A percentile compares a stretch with the other conserved stretches of the same genome.
phyloP scores from a whole-genome alignment of 352 stramenopile species.

The Phytophthora pisi region DNA sequence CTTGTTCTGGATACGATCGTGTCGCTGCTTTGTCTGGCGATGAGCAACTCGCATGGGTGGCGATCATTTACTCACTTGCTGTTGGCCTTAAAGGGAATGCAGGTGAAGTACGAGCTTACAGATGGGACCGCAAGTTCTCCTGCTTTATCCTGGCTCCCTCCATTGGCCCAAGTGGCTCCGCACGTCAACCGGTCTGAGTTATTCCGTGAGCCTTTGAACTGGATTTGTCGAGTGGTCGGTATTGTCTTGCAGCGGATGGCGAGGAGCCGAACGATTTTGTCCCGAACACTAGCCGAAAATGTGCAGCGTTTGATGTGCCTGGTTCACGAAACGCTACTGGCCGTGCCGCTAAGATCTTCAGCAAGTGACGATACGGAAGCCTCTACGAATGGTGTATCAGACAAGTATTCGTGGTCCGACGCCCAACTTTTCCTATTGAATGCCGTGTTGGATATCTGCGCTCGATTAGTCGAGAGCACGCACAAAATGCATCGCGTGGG shows the following conservation, averaged over 20 bases:
- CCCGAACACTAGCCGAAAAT: constrained; percentile 75
- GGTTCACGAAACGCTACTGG: constrained; percentile 68
- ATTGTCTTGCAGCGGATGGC: constrained; percentile 85
- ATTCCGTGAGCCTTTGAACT: constrained; percentile 60
- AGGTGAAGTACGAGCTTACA: constrained; percentile 58
- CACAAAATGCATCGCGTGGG: constrained; percentile 80
- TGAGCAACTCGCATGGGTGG: constrained; percentile 70
- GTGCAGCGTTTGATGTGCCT: constrained; percentile 76
- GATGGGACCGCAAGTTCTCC: background rate
- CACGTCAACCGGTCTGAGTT: constrained; percentile 41
- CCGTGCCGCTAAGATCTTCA: constrained; percentile 27
- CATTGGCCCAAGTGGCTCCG: constrained; percentile 29
- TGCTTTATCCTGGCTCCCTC: constrained; percentile 28
- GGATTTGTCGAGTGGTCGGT: constrained; percentile 61
- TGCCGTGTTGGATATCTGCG: constrained; percentile 74
- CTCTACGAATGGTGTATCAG: background rate
- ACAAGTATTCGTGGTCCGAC: constrained; percentile 58
- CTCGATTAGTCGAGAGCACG: constrained; percentile 74
- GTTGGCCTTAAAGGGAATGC: constrained; percentile 59
- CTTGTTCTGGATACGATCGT: constrained; percentile 85
- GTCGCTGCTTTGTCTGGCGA: constrained; percentile 74
- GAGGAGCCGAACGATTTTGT: constrained; percentile 76
- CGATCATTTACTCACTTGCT: constrained; percentile 73
- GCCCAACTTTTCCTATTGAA: constrained; percentile 76
- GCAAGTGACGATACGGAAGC: background rate